Base-by-base conservation (phyloP, 169 alveolate species). In the Plasmodium inui region DNA sequence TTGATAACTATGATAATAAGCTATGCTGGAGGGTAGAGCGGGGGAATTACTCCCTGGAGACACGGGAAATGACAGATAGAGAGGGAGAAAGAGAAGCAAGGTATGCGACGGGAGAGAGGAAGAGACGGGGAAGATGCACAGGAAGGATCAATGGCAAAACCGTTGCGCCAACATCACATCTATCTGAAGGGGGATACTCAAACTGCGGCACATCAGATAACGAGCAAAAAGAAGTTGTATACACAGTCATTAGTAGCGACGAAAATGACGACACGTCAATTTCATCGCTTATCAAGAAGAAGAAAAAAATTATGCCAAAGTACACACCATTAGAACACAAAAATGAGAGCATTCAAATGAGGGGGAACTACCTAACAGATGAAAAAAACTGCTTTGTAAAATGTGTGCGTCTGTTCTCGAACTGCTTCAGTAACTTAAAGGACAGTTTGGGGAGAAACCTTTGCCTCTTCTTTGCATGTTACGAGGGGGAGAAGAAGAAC, bases 21-120 rank as follows among this genome's bases (percentile, higher is more conserved):
- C 72, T 91, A 19, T 91, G 92, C 44, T 91, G 95, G 95, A 78
- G 34, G 30, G 8, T 91, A 30, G 85, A 91, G 26, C 72, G 76
- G 78, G 92, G 92, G 55, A 70, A 71, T 19, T 91, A 91, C 57
- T 44, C 44, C 26, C 34, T 91, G 37, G 22, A 53, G 22, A 91
- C 28, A 82, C 32, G 74, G 34, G 83, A 89, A 61, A 26, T 28
- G 73, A 14, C 34, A 53, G 4, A 17, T 14, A 76, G 50, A 39
- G 17, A 39, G 41, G 73, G 19, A 32, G 74, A 19, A 32, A 7
- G 44, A 41, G 76, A 67, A 26, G 76, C 14, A 67, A 67, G 0
- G 7, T 6, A 67, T 22, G 76, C 39, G 4, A 71, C 28, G 19
- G 30, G 55, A 10, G 30, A 50, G 22, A 22, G 71, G 74, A 39